Evolutionary conservation across 371 early-diverging fungal species (phyloP), one percentile per base, ranked within the genome.

Genomic region (Mortierella polycephala): DNA sequence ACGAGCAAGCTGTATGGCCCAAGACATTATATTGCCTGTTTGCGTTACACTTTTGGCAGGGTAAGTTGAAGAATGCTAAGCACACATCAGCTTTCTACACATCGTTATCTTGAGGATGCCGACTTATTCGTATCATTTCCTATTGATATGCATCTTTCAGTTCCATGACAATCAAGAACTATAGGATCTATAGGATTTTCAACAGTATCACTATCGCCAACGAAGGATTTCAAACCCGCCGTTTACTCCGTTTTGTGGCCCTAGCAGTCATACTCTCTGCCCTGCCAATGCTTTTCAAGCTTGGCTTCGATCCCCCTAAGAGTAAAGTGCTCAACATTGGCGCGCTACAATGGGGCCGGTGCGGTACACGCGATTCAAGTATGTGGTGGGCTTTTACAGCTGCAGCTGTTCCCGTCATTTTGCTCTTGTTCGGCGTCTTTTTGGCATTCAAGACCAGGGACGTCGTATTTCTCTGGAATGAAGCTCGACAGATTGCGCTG

Each of bases 391-490:
- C 37, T 7, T 9, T 62, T 0, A 14, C 14, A 1, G 10, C 21
- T 11, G 30, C 57, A 2, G 40, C 49, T 16, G 51, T 74, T 1
- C 69, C 75, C 0, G 2, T 60, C 14, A 1, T 69, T 0, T 44
- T 74, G 47, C 16, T 65, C 37, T 6, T 74, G 2, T 74, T 69
- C 57, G 64, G 75, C 7, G 75, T 74, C 23, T 69, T 61, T 49
- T 47, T 74, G 51, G 74, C 69, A 0, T 68, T 69, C 54, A 68
- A 58, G 12, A 74, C 69, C 11, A 41, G 75, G 14, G 69, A 74
- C 41, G 69, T 74, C 8, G 40, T 60, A 14, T 64, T 49, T 39
- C 57, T 74, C 3, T 74, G 75, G 75, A 74, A 74, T 46, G 75
- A 69, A 39, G 69, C 75, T 49, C 39, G 59, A 10, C 66, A 64